These are phyloP conservation scores for Aspergillus texensis DNA, from an alignment of 2,329 filamentous ascomycete genomes.

Conservation along the genomic window DNA sequence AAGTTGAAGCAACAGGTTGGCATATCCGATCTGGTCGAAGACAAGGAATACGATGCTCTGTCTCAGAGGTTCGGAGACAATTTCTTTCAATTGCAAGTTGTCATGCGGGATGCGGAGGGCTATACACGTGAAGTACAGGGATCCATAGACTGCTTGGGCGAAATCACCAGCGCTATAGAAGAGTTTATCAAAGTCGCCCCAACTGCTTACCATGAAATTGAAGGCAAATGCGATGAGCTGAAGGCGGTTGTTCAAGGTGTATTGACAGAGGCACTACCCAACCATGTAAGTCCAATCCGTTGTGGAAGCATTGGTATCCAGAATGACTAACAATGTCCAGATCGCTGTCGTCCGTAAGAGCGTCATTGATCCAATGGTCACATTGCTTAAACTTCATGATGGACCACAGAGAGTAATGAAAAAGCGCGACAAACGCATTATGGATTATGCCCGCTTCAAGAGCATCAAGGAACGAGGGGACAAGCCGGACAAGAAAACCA, in stretches of 20 bases:
- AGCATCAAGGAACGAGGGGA: slow-evolving; percentile 78
- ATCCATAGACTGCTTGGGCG: slow-evolving; percentile 80
- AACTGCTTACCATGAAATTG: slow-evolving; percentile 77
- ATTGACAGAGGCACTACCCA: slow-evolving; percentile 77
- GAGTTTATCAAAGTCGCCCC: slow-evolving; percentile 71
- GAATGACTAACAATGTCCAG: slow-evolving; percentile 34
- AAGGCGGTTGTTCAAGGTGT: slow-evolving; percentile 86
- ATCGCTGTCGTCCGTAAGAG: slow-evolving; percentile 71
- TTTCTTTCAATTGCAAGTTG: slow-evolving; percentile 87
- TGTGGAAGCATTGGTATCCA: background rate
- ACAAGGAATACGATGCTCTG: slow-evolving; percentile 76
- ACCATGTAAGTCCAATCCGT: slow-evolving; percentile 64
- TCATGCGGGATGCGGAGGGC: slow-evolving; percentile 89
- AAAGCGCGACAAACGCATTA: slow-evolving; percentile 88
- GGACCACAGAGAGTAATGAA: slow-evolving; percentile 88
- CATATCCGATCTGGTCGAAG: slow-evolving; percentile 69
- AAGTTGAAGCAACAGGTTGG: slow-evolving; percentile 75
- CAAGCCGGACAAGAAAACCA: slow-evolving; percentile 82
- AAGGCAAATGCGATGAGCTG: slow-evolving; percentile 93
- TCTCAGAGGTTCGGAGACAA: slow-evolving; percentile 89
- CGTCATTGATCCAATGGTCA: slow-evolving; percentile 82
- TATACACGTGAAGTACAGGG: slow-evolving; percentile 80
- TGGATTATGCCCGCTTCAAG: slow-evolving; percentile 83
- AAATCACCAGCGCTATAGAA: slow-evolving; percentile 80
- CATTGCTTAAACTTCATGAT: slow-evolving; percentile 76